Evolutionary conservation across 306 rosid genomes (phyloP).

Genomic region (Pueraria montana): DNA sequence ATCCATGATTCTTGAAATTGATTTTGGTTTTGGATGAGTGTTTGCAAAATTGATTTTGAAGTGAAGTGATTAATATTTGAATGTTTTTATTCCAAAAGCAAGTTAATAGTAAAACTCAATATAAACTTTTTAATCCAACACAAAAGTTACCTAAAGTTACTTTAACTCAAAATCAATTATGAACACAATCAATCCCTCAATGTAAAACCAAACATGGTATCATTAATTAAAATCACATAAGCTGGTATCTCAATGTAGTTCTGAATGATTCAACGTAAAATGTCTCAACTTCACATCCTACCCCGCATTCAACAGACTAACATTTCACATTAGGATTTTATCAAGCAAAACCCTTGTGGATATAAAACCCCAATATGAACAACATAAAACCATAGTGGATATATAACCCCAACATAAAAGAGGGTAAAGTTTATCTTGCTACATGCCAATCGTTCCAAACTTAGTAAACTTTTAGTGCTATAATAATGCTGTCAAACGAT

Average conservation of each 20-base stretch:
- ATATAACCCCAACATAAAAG: not conserved
- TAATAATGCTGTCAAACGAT: not conserved
- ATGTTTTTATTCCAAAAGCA: not conserved
- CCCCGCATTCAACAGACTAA: not conserved
- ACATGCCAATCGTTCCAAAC: not conserved
- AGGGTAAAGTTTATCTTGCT: not conserved
- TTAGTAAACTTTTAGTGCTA: not conserved
- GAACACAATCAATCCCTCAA: not conserved
- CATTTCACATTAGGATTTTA: not conserved
- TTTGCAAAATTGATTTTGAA: not conserved
- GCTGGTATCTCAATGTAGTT: not conserved
- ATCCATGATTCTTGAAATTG: constrained; percentile 14
- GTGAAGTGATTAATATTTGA: not conserved
- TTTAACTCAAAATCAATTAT: not conserved
- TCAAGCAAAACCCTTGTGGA: not conserved
- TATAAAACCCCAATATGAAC: no score
- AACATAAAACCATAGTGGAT: constrained; percentile 11
- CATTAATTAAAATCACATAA: not conserved
- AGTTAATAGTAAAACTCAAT: not conserved
- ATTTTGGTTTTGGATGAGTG: no score
- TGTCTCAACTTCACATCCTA: not conserved
- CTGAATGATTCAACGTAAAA: not conserved
- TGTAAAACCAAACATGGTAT: not conserved
- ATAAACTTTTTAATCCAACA: not conserved
- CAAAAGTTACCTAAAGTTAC: not conserved